Conservation (phyloP, 805 yeast species). For the Metschnikowia baotianmanensis region DNA sequence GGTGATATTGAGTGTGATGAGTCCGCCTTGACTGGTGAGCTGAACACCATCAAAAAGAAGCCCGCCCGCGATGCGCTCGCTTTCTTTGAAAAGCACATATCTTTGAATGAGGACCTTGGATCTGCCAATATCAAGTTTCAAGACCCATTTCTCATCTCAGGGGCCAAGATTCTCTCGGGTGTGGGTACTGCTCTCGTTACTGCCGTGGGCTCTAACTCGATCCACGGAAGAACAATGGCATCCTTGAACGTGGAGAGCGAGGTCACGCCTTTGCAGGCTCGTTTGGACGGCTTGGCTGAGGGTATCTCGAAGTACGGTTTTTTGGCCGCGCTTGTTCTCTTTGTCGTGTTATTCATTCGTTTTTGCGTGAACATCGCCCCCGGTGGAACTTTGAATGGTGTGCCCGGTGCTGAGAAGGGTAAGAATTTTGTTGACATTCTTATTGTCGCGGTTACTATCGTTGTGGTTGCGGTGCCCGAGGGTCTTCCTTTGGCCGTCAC, state of each 20-base stretch:
- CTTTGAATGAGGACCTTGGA: slow-evolving; percentile 38
- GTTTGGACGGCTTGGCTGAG: slow-evolving; percentile 80
- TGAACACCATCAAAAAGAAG: slow-evolving; percentile 71
- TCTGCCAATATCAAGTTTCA: slow-evolving; percentile 41
- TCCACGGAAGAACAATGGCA: slow-evolving; percentile 89
- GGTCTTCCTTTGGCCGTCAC: slow-evolving; percentile 98
- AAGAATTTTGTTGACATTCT: slow-evolving; percentile 78
- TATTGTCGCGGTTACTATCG: slow-evolving; percentile 86
- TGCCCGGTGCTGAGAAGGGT: slow-evolving; percentile 73
- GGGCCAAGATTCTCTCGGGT: slow-evolving; percentile 84
- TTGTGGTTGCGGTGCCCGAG: slow-evolving; percentile 99
- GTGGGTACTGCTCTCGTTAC: slow-evolving; percentile 83
- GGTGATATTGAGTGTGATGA: slow-evolving; percentile 91
- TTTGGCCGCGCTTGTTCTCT: slow-evolving; percentile 77
- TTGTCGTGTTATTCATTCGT: slow-evolving; percentile 73
- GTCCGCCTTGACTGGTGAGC: slow-evolving; percentile 91
- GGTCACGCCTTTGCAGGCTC: slow-evolving; percentile 82
- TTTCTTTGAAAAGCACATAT: slow-evolving; percentile 26
- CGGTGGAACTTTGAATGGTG: slow-evolving; percentile 42
- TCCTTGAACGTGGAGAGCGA: slow-evolving; percentile 74
- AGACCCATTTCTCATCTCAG: slow-evolving; percentile 89
- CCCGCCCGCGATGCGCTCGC: slow-evolving; percentile 48
- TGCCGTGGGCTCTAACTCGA: slow-evolving; percentile 85
- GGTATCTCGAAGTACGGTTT: slow-evolving; percentile 95
- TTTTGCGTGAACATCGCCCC: slow-evolving; percentile 63